Base-by-base conservation (phyloP, 345 rosid species). In the Turnera subulata region DNA sequence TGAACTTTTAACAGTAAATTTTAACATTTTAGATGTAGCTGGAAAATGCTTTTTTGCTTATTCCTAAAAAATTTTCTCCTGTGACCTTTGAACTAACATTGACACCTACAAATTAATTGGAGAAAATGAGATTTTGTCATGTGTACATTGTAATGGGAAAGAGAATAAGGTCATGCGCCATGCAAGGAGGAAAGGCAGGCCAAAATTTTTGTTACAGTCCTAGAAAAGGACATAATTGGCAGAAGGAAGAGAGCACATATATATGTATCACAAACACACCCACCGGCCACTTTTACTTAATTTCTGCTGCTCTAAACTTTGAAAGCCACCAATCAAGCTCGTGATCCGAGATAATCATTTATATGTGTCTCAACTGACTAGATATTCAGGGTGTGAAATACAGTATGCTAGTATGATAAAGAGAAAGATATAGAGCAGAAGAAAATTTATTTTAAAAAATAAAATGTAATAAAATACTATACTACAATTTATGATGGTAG, bases 321-420 rank as follows among this genome's bases (percentile, higher is more conserved):
- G 78, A 74, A 65, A 69, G 60, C 63, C 66, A 74, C 69, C 52
- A 33, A 48, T 61, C 66, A 39, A 22, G 75, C 79, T 16, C 72
- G 65, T 51, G 75, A 70, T 70, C 79, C 75, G 59, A 74, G 73
- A n/a, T n/a, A n/a, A n/a, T n/a, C n/a, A n/a, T 9, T 35, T 54
- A 33, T 35, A 33, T 32, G 32, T 53, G 56, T 53, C n/a, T 22
- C 18, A 9, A 11, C 11, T 24, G 0, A 13, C 43, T 6, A 53
- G 11, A 20, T 53, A 53, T 54, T 14, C 24, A 11, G 55, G 23
- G 6, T 11, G 38, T 8, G 55, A 29, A 1, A 18, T 35, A 5
- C 22, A 18, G 56, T n/a, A n/a, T n/a, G n/a, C n/a, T n/a, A n/a
- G n/a, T n/a, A n/a, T n/a, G n/a, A n/a, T n/a, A n/a, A n/a, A n/a